Base-by-base conservation (phyloP, 768 basidiomycete genomes). In the Tricholoma terreum region DNA sequence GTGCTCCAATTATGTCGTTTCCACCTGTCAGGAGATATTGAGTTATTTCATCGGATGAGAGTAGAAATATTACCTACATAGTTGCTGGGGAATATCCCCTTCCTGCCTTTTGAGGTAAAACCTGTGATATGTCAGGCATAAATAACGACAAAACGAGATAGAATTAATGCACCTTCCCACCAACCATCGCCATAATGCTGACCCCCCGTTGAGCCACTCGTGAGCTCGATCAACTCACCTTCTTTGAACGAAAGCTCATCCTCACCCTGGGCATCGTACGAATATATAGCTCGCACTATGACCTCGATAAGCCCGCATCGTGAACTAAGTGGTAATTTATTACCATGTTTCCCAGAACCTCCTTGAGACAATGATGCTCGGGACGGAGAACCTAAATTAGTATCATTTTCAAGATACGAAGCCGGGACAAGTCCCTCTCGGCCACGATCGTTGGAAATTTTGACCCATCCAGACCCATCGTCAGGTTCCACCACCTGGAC, bases 391-490 rank as follows among this genome's bases (percentile, higher is more conserved):
- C 69, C 65, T 54, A 65, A 69, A 50, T 73, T 72, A 49, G 36
- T 43, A 69, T 69, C 21, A 72, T 58, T 59, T 61, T 82, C 78
- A 52, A 92, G 69, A 75, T 93, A 93, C 21, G 89, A 84, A n/a
- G 89, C 89, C n/a, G 92, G 92, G 10, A 92, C 85, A 38, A 93
- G 81, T 8, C 91, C 91, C 62, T 81, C 81, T 55, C 78, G 77
- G 58, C 84, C 83, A n/a, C 70, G 69, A 36, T 71, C 65, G 64
- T 88, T 80, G 21, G 72, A 68, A 8, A 92, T 88, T 67, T 93
- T 93, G 10, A 89, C 82, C 92, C 91, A 93, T 2, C 91, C 91
- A 14, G 89, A 90, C 10, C 90, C 90, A 63, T 92, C 92, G 58
- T 94, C 90, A 58, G 85, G 82, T 67, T 94, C 91, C 17, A 90